Evolutionary conservation across 2,329 filamentous ascomycete genomes (phyloP).

Genomic region (Pseudogymnoascus sp.): DNA sequence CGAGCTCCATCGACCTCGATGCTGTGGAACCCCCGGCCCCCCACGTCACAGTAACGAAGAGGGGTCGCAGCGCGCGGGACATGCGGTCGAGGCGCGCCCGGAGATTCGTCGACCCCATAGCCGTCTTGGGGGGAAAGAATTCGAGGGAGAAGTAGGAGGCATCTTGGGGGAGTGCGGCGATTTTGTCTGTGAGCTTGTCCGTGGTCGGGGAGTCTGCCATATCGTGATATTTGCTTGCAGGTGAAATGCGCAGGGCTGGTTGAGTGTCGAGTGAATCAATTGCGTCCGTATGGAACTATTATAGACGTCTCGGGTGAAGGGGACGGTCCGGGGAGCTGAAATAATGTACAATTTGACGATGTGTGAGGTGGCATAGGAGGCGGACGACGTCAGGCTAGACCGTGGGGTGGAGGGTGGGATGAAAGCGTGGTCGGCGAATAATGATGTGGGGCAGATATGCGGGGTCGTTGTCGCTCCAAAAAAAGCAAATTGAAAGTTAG

Average conservation of each 20-base stretch:
- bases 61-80: slow-evolving; percentile 78
- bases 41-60: slow-evolving; percentile 98
- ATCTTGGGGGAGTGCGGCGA: slow-evolving; percentile 76
- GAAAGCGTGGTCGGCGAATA: slow-evolving; percentile 5
- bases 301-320: not conserved
- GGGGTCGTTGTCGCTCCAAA: slow-evolving; percentile 6
- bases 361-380: slow-evolving; percentile 5
- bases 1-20: slow-evolving; percentile 83
- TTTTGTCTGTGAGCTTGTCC: slow-evolving; percentile 90
- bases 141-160: slow-evolving; percentile 90
- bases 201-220: slow-evolving; percentile 15
- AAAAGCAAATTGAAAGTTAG: slow-evolving; percentile 1
- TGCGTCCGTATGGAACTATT: not conserved
- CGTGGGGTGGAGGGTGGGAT: slow-evolving; percentile 1
- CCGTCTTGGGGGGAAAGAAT: slow-evolving; percentile 97
- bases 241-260: not conserved
- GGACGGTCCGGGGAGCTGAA: not conserved
- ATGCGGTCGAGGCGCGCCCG: slow-evolving; percentile 90
- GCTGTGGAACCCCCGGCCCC: slow-evolving; percentile 91
- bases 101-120: slow-evolving; percentile 91
- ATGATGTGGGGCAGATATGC: slow-evolving; percentile 8
- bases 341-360: not conserved
- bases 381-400: slow-evolving; percentile 5
- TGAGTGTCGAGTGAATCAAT: slow-evolving; percentile 3
- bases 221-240: not conserved